phyloP scores from a whole-genome alignment of 257 asterid species.

The Haberlea rhodopensis region DNA sequence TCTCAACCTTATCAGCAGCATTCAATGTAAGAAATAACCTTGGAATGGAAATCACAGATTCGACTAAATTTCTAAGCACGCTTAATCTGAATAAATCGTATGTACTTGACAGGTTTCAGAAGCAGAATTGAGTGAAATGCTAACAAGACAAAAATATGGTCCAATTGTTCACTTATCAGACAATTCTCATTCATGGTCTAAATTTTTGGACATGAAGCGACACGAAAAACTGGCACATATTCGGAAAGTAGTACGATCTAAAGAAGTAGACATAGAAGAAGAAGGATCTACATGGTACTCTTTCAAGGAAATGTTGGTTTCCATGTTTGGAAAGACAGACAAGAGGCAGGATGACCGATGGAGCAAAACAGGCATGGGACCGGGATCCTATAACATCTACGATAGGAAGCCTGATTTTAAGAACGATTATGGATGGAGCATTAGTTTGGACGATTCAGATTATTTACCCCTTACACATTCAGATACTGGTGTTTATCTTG shows the following conservation, averaged over 20 bases:
- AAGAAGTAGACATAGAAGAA: slow-evolving; percentile 16
- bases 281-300: slow-evolving; percentile 44
- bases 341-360: slow-evolving; percentile 6
- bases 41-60: no score
- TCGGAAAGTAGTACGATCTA: slow-evolving; percentile 38
- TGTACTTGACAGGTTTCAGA: slow-evolving; percentile 45
- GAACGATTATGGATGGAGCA: slow-evolving; percentile 78
- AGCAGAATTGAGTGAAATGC: slow-evolving; percentile 38
- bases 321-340: slow-evolving; percentile 36
- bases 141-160: slow-evolving; percentile 47
- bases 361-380: slow-evolving; percentile 34
- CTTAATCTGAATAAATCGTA: no score
- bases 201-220: slow-evolving; percentile 45
- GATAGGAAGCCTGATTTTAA: slow-evolving; percentile 52
- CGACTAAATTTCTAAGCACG: no score
- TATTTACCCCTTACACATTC: slow-evolving; percentile 56
- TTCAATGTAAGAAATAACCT: slow-evolving; percentile 55
- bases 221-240: slow-evolving; percentile 41
- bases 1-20: slow-evolving; percentile 58
- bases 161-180: slow-evolving; percentile 50
- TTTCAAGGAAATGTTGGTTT: slow-evolving; percentile 46
- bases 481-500: slow-evolving; percentile 58
- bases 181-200: slow-evolving; percentile 44
- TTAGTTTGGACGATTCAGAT: slow-evolving; percentile 55
- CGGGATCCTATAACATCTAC: slow-evolving; percentile 59